Conservation (phyloP, 2,329 filamentous ascomycete genomes). For the Fusarium compactum region DNA sequence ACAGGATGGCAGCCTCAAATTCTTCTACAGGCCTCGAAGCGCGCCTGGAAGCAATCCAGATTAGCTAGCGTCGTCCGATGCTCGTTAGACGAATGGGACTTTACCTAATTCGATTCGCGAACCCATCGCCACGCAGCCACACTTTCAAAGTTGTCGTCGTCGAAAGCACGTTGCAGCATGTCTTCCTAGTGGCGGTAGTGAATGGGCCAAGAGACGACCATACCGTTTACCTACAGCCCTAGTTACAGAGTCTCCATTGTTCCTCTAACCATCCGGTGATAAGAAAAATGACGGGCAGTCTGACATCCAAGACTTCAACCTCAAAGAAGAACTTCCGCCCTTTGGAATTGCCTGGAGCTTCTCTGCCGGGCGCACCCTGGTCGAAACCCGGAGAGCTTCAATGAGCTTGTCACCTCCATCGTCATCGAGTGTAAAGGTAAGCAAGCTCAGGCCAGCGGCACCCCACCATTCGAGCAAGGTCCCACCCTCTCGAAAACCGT, state of each 20-base stretch:
- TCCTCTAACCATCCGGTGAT: not conserved
- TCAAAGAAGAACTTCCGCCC: not conserved
- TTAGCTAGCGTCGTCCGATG: slow-evolving; percentile 33
- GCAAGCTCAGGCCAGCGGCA: slow-evolving; percentile 19
- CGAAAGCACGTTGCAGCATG: slow-evolving; percentile 21
- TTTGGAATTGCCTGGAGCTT: not conserved
- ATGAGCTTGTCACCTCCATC: slow-evolving; percentile 10
- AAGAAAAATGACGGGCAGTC: not conserved
- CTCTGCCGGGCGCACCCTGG: not conserved
- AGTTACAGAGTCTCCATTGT: not conserved
- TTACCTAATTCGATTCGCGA: slow-evolving; percentile 22
- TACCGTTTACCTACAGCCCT: slow-evolving; percentile 23
- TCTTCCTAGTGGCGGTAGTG: slow-evolving; percentile 11
- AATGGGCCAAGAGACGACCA: slow-evolving; percentile 14
- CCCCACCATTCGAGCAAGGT: slow-evolving; percentile 14
- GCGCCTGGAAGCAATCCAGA: slow-evolving; percentile 29
- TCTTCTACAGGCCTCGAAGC: slow-evolving; percentile 18
- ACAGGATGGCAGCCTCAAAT: slow-evolving; percentile 8
- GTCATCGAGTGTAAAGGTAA: slow-evolving; percentile 31
- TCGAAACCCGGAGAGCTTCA: not conserved
- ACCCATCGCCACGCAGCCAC: slow-evolving; percentile 31
- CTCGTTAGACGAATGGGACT: slow-evolving; percentile 1
- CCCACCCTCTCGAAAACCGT: slow-evolving; percentile 37
- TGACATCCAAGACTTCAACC: not conserved
- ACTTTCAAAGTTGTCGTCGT: slow-evolving; percentile 8